Conservation (phyloP, 176 grass and related monocot genomes). For the Miscanthus lutarioriparius region DNA sequence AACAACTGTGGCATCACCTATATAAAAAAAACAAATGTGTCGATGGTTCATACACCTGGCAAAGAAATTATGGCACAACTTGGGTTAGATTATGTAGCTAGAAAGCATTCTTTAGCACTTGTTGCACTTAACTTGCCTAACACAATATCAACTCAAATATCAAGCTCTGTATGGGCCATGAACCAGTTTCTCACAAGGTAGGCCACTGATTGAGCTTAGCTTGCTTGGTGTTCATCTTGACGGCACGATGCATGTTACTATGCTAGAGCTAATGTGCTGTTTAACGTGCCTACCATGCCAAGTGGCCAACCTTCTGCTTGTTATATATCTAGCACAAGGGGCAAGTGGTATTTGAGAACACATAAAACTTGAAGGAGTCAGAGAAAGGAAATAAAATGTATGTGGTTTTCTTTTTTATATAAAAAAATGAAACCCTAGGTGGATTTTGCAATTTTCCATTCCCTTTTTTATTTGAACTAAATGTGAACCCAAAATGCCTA, state of each 20-base stretch:
- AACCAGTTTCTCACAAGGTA: background rate
- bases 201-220: background rate
- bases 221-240: background rate
- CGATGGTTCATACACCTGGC: background rate
- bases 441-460: background rate
- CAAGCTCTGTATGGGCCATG: background rate
- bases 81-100: background rate
- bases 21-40: background rate
- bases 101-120: background rate
- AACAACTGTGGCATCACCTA: background rate
- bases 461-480: background rate
- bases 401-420: too few species aligned
- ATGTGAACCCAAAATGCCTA: background rate
- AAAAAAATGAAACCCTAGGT: too few species aligned
- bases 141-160: background rate
- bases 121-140: background rate
- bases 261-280: background rate
- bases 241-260: background rate
- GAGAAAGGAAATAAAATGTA: too few species aligned
- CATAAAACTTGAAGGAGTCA: too few species aligned
- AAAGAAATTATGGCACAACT: background rate
- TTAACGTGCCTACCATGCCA: background rate
- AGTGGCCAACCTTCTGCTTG: background rate
- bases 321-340: too few species aligned
- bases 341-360: too few species aligned